These are phyloP conservation scores for Annona squamosa DNA, from an alignment of 164 flowering plant species.

Conservation along the genomic window DNA sequence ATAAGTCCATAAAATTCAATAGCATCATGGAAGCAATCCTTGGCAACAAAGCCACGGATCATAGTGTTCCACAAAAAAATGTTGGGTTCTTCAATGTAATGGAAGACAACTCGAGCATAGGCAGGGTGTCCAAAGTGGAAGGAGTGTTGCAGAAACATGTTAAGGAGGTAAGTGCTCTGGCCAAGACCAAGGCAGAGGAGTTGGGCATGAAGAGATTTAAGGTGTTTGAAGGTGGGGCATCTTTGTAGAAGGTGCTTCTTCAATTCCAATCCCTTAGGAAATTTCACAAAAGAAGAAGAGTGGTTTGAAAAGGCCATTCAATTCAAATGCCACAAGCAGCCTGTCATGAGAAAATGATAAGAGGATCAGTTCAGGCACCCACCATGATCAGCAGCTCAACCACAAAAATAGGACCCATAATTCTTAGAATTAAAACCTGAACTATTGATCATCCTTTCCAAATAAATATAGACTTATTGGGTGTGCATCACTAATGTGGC, in stretches of 20 bases:
- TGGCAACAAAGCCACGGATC: constrained; percentile 26
- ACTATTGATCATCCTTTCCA: no score
- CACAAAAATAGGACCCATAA: no score
- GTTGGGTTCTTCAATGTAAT: constrained; percentile 14
- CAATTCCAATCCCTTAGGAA: constrained; percentile 17
- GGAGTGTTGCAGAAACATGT: constrained; percentile 16
- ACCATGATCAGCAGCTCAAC: no score
- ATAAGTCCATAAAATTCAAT: constrained; percentile 22
- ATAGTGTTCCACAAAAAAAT: constrained; percentile 30
- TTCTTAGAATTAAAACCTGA: no score
- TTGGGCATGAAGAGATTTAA: constrained; percentile 21
- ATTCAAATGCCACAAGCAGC: no score
- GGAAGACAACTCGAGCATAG: constrained; percentile 18
- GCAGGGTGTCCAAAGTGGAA: constrained; percentile 11
- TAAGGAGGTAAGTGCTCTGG: constrained; percentile 18
- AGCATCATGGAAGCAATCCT: constrained; percentile 14
- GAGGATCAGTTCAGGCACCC: no score
- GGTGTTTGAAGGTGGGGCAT: constrained; percentile 17
- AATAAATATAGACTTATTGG: no score
- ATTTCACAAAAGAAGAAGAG: constrained; percentile 5
- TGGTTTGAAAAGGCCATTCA: neutral
- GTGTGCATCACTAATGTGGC: no score
- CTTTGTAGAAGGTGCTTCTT: constrained; percentile 12
- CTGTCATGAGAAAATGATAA: no score
- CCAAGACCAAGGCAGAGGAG: constrained; percentile 19